Evolutionary conservation across 345 rosid species (phyloP), one percentile per base, ranked within the genome.

Genomic region (Pistacia vera): DNA sequence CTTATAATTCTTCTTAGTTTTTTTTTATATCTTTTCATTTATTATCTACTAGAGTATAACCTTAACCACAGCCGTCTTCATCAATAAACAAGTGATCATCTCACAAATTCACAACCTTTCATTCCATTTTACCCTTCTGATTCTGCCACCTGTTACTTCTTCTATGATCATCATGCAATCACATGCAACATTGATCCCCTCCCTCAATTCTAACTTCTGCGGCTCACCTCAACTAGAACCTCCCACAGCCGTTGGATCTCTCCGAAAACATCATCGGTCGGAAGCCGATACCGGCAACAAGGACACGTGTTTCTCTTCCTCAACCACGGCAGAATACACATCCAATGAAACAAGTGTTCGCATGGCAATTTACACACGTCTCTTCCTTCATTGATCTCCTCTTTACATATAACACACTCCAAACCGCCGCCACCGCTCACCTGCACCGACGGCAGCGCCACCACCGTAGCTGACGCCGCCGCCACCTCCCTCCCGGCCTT

Each of bases 221-320:
- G 76, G 3, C 82, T 73, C 0, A 72, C 70, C 78, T 82, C 87
- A 60, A 80, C 71, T 12, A 94, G 86, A 67, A 80, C 63, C 65
- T 64, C 79, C 99, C 99, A 94, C 28, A 92, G 83, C 90, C 99
- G 95, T 70, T 80, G 83, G 88, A 96, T 87, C 90, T 96, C 99
- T 0, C 83, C 88, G 48, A 83, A 79, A 10, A 86, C 90, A 80
- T 96, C 97, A 64, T 96, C 97, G 7, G 94, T 82, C 4, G 97
- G 99, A 17, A 96, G 94, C 83, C 82, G 90, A 77, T 88, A 90
- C 87, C 99, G 79, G 85, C 99, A 96, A 61, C 86, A 92, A 0
- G 98, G 99, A 74, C 99, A 96, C 55, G 92, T 94, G 83, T 91
- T 93, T 83, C 84, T 90, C 85, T 89, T 89, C 78, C 79, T 79